Conservation (phyloP, 225 moss, liverwort and hornwort species). For the Bryum argenteum region DNA sequence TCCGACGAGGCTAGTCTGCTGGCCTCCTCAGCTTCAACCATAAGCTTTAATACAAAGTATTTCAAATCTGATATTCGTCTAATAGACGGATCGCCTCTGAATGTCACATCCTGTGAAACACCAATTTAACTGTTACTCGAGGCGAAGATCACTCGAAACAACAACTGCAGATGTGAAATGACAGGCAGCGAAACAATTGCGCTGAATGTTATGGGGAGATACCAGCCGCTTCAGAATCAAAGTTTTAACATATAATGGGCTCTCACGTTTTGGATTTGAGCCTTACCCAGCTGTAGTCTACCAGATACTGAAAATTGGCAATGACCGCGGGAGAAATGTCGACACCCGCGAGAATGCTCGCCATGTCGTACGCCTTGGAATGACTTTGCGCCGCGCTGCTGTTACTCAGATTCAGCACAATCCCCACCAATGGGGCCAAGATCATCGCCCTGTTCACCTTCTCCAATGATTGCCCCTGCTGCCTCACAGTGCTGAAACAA, state of each 20-base stretch:
- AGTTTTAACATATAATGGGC: no score
- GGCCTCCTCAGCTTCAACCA: slow-evolving; percentile 63
- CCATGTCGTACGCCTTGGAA: slow-evolving; percentile 69
- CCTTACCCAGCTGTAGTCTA: slow-evolving; percentile 94
- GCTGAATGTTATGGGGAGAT: no score
- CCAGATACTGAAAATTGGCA: slow-evolving; percentile 81
- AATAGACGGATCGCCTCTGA: slow-evolving; percentile 92
- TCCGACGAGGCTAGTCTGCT: slow-evolving; percentile 56
- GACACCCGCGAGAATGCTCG: slow-evolving; percentile 73
- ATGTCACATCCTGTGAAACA: slow-evolving; percentile 60
- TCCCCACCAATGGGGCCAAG: slow-evolving; percentile 90
- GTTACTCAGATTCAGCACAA: slow-evolving; percentile 76
- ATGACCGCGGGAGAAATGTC: slow-evolving; percentile 72
- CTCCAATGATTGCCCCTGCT: slow-evolving; percentile 78
- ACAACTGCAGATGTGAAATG: no score
- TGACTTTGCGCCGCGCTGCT: slow-evolving; percentile 46
- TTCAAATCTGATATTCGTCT: slow-evolving; percentile 69
- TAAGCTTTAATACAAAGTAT: slow-evolving; percentile 72
- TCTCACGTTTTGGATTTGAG: background rate
- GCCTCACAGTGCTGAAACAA: slow-evolving; percentile 72
- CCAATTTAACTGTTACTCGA: background rate
- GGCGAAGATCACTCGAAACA: no score
- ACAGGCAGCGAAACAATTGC: no score
- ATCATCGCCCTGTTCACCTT: slow-evolving; percentile 91
- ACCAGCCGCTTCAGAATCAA: no score